A percentile compares a stretch with the other conserved stretches of the same genome.
phyloP scores from a whole-genome alignment of 345 rosid genomes.

The Gossypium arboreum region DNA sequence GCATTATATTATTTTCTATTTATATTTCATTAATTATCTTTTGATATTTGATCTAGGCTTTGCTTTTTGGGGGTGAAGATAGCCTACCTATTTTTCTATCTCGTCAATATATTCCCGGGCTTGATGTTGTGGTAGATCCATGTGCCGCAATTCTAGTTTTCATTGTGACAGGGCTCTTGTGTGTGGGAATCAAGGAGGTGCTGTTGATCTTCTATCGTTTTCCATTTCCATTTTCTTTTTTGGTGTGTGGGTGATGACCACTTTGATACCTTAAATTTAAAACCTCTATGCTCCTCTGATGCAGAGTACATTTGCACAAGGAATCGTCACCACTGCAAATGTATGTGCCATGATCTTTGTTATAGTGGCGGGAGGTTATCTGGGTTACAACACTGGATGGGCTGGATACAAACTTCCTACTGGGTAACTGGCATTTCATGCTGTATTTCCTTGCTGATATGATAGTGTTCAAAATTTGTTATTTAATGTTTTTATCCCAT shows the following conservation, averaged over 20 bases:
- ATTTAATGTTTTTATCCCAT: slow-evolving; percentile 5
- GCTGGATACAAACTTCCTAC: slow-evolving; percentile 82
- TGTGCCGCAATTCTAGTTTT: slow-evolving; percentile 81
- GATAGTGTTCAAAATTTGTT: slow-evolving; percentile 7
- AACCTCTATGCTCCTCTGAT: slow-evolving; percentile 14
- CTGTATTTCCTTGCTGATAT: neutral
- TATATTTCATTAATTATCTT: slow-evolving; percentile 7
- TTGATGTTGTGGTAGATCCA: slow-evolving; percentile 84
- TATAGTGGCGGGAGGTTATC: slow-evolving; percentile 74
- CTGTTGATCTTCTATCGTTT: neutral
- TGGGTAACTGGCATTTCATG: slow-evolving; percentile 49
- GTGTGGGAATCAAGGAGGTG: slow-evolving; percentile 97
- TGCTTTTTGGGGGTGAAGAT: slow-evolving; percentile 82
- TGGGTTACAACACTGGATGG: slow-evolving; percentile 95
- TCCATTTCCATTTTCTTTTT: slow-evolving; percentile 8
- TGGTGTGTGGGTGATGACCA: neutral
- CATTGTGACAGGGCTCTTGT: slow-evolving; percentile 81
- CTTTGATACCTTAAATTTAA: neutral
- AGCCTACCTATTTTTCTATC: slow-evolving; percentile 72
- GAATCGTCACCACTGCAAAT: slow-evolving; percentile 66
- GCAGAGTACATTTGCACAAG: slow-evolving; percentile 93
- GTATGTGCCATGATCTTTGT: slow-evolving; percentile 82
- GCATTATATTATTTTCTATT: slow-evolving; percentile 1
- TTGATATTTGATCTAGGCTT: slow-evolving; percentile 45
- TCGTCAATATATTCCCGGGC: slow-evolving; percentile 79